Evolutionary conservation across 495 filamentous ascomycete species (phyloP), one percentile per base, ranked within the genome.

Genomic region (Daldinia loculata): DNA sequence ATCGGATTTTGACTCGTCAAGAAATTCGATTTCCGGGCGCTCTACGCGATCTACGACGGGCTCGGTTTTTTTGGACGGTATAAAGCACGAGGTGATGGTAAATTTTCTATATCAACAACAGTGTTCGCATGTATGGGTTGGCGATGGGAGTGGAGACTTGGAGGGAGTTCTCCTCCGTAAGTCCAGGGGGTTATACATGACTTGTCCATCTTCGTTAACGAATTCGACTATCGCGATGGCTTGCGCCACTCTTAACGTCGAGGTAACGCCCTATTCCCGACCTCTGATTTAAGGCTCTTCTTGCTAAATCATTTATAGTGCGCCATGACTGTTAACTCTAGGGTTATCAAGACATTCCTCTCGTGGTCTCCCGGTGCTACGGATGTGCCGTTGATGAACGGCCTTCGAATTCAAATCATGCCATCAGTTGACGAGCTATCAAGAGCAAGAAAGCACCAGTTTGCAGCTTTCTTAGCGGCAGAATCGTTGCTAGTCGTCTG

Each of bases 11-110:
- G 76, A 74, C 56, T 87, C 84, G 14, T 82, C 86, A 26, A 82
- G 84, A 68, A 81, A 81, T 55, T 89, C 88, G 0, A 66, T 84
- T 38, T 87, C 85, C 1, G 79, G 70, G 2, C 78, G 76, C 17
- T 82, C 82, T 39, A 74, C 78, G 39, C 76, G 78, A 53, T 88
- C 86, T 8, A 78, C 70, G 15, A 78, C 78, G 26, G 87, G 84
- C 69, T 89, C 89, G 17, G 80, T 85, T 53, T 86, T 90, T 59
- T 72, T 91, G 24, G 90, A 92, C 63, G 90, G 93, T 67, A 92
- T 94, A 75, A 93, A 91, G 74, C 90, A 92, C 75, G 91, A 93
- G 74, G 89, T 94, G 61, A 93, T 94, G 91, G 91, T 90, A 43
- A 93, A 91, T 74, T 93, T 90, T 70, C 82, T 94, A 26, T 91